Evolutionary conservation across 1,139 yeast genomes (phyloP).

Genomic region (Blastobotrys malaysiensis): DNA sequence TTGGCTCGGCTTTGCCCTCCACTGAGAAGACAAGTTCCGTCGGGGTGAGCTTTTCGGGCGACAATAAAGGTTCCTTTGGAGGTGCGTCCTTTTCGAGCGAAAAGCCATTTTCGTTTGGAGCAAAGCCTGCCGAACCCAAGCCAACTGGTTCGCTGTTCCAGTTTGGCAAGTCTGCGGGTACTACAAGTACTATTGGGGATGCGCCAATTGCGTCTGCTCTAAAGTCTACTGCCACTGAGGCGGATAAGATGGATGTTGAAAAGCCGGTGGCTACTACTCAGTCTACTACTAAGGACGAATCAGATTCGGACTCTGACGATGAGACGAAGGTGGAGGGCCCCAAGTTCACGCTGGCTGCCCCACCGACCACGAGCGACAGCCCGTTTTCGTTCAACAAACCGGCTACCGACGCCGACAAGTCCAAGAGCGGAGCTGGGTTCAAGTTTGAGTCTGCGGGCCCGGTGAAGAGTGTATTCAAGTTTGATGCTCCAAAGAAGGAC

Average conservation of each 20-base stretch:
- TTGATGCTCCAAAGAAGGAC: slow-evolving; percentile 5
- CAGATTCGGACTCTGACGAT: slow-evolving; percentile 19
- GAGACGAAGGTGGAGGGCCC: slow-evolving; percentile 23
- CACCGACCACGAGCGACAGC: slow-evolving; percentile 19
- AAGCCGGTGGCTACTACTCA: neutral
- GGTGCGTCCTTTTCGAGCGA: neutral
- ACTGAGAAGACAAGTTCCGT: neutral
- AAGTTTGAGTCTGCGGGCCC: slow-evolving; percentile 11
- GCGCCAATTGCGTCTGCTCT: neutral
- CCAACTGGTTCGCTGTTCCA: neutral
- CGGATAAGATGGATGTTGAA: neutral
- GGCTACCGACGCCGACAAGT: slow-evolving; percentile 7
- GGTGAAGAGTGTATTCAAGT: slow-evolving; percentile 11
- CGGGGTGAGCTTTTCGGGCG: too few relatives aligned
- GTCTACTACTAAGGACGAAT: neutral
- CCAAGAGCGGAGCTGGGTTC: slow-evolving; percentile 10
- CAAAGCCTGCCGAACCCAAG: too few relatives aligned
- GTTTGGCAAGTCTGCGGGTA: neutral
- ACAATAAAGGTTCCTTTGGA: neutral
- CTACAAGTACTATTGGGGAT: neutral
- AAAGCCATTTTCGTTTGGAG: neutral
- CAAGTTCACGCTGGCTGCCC: slow-evolving; percentile 18
- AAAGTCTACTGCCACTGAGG: neutral
- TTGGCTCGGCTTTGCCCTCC: slow-evolving; percentile 7
- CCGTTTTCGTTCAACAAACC: slow-evolving; percentile 18